These are phyloP conservation scores for Anisodus tanguticus DNA, from an alignment of 257 asterid genomes.

Conservation along the genomic window DNA sequence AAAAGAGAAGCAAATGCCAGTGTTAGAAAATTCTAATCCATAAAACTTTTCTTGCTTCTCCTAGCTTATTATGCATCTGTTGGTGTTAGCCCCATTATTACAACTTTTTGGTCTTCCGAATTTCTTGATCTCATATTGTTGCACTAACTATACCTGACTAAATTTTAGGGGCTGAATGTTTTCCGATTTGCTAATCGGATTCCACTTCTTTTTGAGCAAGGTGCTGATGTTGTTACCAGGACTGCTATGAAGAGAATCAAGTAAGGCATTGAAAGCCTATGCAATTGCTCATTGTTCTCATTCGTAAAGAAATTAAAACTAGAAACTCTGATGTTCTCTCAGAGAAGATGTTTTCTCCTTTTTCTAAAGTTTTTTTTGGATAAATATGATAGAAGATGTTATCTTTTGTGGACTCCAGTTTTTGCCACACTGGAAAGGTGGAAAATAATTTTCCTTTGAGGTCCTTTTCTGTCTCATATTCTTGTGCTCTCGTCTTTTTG, in stretches of 20 bases:
- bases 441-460: neutral
- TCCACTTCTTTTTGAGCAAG: slow-evolving; percentile 95
- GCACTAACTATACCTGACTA: slow-evolving; percentile 33
- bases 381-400: neutral
- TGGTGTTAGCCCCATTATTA: neutral
- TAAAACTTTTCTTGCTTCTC: slow-evolving; percentile 9
- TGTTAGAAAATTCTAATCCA: slow-evolving; percentile 22
- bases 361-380: neutral
- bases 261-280: slow-evolving; percentile 47
- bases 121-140: slow-evolving; percentile 27
- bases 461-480: neutral
- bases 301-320: neutral
- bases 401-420: neutral
- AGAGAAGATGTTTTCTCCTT: neutral
- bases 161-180: slow-evolving; percentile 76
- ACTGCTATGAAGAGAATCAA: slow-evolving; percentile 87
- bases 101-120: slow-evolving; percentile 8
- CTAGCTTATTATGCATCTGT: neutral
- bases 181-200: slow-evolving; percentile 96
- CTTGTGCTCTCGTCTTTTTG: neutral
- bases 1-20: slow-evolving; percentile 9
- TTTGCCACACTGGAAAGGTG: neutral
- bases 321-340: neutral
- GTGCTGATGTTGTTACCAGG: slow-evolving; percentile 95
- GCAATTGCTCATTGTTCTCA: slow-evolving; percentile 14